Evolutionary conservation across 495 filamentous ascomycete species (phyloP).

Genomic region (Penicillium roqueforti): DNA sequence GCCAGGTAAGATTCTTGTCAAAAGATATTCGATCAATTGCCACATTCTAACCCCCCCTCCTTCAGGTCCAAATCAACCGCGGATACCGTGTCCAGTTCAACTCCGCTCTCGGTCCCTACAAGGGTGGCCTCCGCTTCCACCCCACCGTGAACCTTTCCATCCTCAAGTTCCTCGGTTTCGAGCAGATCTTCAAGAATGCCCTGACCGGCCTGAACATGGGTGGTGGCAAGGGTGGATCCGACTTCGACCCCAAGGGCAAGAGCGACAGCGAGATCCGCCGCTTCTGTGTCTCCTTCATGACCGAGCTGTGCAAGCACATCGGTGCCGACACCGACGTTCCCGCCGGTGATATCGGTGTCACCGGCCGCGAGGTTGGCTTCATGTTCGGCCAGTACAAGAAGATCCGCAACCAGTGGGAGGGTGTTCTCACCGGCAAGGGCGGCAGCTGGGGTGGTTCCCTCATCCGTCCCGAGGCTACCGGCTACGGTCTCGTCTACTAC

Average conservation of each 20-base stretch:
- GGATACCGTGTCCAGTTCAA: slow-evolving; percentile 99
- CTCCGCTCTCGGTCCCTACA: slow-evolving; percentile 95
- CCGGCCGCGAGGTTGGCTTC: slow-evolving; percentile 91
- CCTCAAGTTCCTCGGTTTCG: slow-evolving; percentile 97
- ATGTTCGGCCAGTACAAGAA: slow-evolving; percentile 95
- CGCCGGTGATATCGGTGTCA: slow-evolving; percentile 86
- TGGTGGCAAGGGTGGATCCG: slow-evolving; percentile 95
- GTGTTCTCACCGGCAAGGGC: slow-evolving; percentile 94
- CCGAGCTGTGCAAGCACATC: slow-evolving; percentile 89
- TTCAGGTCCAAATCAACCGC: slow-evolving; percentile 85
- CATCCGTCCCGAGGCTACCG: slow-evolving; percentile 96
- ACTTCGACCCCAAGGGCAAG: slow-evolving; percentile 99
- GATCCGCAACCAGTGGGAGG: slow-evolving; percentile 85
- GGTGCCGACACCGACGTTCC: slow-evolving; percentile 94
- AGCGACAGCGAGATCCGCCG: slow-evolving; percentile 94
- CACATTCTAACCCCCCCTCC: background rate
- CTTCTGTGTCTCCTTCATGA: slow-evolving; percentile 97
- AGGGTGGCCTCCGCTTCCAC: slow-evolving; percentile 95
- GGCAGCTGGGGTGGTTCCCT: slow-evolving; percentile 86
- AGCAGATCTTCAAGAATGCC: slow-evolving; percentile 99
- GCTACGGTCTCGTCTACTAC: slow-evolving; percentile 96
- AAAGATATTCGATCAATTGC: background rate
- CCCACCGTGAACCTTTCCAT: slow-evolving; percentile 95
- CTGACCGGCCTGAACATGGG: slow-evolving; percentile 96
- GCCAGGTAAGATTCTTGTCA: slow-evolving; percentile 30